These are phyloP conservation scores for Pleurotus platypus DNA, from an alignment of 768 basidiomycete genomes.

Conservation along the genomic window DNA sequence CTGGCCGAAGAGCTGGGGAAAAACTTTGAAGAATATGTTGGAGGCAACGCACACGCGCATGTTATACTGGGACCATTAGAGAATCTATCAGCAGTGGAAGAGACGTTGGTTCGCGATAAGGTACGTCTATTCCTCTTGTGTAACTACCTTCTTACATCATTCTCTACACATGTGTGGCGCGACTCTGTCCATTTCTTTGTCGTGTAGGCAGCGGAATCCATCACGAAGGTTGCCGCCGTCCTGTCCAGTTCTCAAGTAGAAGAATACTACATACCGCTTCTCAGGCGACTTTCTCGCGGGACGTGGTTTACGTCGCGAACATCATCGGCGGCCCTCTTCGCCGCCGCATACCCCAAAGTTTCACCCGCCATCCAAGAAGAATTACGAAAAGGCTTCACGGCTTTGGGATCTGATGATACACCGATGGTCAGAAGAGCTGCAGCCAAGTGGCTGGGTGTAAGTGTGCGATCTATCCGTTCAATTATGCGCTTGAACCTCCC, in stretches of 20 bases:
- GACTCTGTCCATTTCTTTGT: background rate
- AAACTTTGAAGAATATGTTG: conserved; percentile 92
- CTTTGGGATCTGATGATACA: conserved; percentile 89
- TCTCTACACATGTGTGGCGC: background rate
- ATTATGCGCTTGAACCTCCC: conserved; percentile 10
- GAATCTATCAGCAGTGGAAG: conserved; percentile 94
- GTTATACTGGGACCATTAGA: conserved; percentile 88
- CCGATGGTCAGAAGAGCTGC: conserved; percentile 98
- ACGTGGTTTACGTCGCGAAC: conserved; percentile 99
- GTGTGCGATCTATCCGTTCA: conserved; percentile 26
- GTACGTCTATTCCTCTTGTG: conserved; percentile 35
- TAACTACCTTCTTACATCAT: background rate
- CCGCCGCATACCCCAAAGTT: conserved; percentile 84
- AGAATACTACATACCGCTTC: conserved; percentile 85
- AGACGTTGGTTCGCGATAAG: conserved; percentile 97
- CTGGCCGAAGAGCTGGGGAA: conserved; percentile 93
- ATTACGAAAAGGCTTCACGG: conserved; percentile 77
- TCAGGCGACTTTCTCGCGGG: conserved; percentile 84
- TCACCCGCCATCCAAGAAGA: conserved; percentile 77
- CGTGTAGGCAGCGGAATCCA: conserved; percentile 87
- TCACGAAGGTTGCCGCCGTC: conserved; percentile 81
- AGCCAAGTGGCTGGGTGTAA: conserved; percentile 92
- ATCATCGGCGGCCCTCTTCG: conserved; percentile 90
- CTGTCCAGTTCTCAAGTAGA: conserved; percentile 81
- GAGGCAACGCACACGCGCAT: conserved; percentile 85